Percentiles rank a stretch among this genome's conserved stretches.
Evolutionary conservation across 768 basidiomycete genomes (phyloP).

Genomic region (Steccherinum ochraceum): DNA sequence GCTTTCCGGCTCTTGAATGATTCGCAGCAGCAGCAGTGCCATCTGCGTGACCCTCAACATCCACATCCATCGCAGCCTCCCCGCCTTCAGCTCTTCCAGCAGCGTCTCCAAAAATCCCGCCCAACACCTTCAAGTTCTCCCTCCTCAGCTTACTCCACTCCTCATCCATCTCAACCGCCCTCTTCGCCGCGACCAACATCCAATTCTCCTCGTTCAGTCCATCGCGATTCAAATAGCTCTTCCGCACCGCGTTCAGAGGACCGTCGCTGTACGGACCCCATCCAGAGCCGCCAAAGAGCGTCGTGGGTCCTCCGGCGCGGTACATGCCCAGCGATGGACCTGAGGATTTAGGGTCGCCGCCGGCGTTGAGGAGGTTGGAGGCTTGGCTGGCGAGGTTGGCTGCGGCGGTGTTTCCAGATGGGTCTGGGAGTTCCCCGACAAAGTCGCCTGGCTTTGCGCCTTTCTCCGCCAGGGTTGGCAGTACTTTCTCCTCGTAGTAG

Average conservation of each 20-base stretch:
- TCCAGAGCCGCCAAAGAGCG: slow-evolving; percentile 80
- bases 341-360: slow-evolving; percentile 30
- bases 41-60: slow-evolving; percentile 11
- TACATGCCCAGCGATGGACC: slow-evolving; percentile 51
- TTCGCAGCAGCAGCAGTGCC: slow-evolving; percentile 12
- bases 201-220: slow-evolving; percentile 87
- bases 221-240: slow-evolving; percentile 70
- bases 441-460: slow-evolving; percentile 79
- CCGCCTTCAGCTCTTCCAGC: slow-evolving; percentile 13
- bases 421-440: slow-evolving; percentile 79
- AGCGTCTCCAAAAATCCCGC: slow-evolving; percentile 36
- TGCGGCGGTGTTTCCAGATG: slow-evolving; percentile 45
- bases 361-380: slow-evolving; percentile 18
- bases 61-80: slow-evolving; percentile 16
- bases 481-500: slow-evolving; percentile 86
- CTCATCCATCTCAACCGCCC: slow-evolving; percentile 55
- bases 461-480: slow-evolving; percentile 69
- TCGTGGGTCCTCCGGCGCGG: slow-evolving; percentile 88
- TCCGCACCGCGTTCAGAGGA: slow-evolving; percentile 77
- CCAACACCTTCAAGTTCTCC: slow-evolving; percentile 45
- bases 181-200: slow-evolving; percentile 77
- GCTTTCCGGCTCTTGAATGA: slow-evolving; percentile 22
- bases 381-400: slow-evolving; percentile 36
- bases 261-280: slow-evolving; percentile 88
- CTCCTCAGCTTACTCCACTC: slow-evolving; percentile 57